Conservation (phyloP, 768 basidiomycete species). For the Leccinellum rugosiceps region DNA sequence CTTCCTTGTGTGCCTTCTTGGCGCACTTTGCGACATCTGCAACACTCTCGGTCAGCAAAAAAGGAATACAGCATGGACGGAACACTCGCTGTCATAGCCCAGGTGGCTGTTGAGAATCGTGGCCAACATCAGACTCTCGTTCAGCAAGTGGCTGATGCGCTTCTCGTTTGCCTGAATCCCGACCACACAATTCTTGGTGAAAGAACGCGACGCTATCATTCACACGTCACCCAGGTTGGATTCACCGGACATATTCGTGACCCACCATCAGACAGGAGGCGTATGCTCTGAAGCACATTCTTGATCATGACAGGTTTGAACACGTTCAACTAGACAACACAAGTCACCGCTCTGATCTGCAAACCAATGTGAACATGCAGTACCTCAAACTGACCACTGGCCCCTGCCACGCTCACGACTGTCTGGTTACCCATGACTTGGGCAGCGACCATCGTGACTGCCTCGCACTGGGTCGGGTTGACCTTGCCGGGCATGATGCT, state of each 20-base stretch:
- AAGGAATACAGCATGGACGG: constrained; percentile 1
- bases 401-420: constrained; percentile 85
- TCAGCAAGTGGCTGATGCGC: constrained; percentile 81
- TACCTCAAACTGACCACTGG: constrained; percentile 97
- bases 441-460: constrained; percentile 96
- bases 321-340: constrained; percentile 76
- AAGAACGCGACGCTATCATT: constrained; percentile 72
- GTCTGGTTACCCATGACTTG: constrained; percentile 99
- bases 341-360: constrained; percentile 7
- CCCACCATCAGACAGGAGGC: constrained; percentile 87
- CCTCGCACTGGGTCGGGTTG: constrained; percentile 99
- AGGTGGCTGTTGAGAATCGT: constrained; percentile 95
- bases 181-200: constrained; percentile 95
- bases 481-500: constrained; percentile 99
- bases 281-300: constrained; percentile 95
- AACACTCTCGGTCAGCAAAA: constrained; percentile 9
- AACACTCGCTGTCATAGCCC: constrained; percentile 89
- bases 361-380: constrained; percentile 16
- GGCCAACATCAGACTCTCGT: constrained; percentile 97
- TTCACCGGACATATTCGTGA: constrained; percentile 4
- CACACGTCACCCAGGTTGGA: constrained; percentile 7
- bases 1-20: constrained; percentile 99
- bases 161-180: constrained; percentile 97
- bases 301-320: constrained; percentile 99
- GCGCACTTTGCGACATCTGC: constrained; percentile 96